Evolutionary conservation across 257 asterid genomes (phyloP), one percentile per base, ranked within the genome.

Genomic region (Prunella vulgaris): DNA sequence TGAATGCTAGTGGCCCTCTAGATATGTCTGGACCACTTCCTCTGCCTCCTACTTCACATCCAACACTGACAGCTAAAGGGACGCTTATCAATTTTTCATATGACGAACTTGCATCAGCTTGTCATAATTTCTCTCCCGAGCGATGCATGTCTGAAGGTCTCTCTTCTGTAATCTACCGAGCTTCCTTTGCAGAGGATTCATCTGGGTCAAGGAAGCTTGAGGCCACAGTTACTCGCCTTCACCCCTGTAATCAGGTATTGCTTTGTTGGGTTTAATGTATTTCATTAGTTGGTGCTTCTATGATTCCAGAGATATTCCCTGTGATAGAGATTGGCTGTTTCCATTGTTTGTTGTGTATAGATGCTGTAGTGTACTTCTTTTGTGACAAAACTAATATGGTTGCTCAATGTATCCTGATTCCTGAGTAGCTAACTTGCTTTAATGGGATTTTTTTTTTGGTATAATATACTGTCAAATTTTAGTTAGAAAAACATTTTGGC

Each of bases 101-200:
- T 22, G 88, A 92, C 53, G 97, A 90, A 74, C 76, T 92, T 69
- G 96, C 96, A 5, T 79, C 93, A 53, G 98, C 98, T 65, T 92
- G 98, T 84, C 91, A 85, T 80, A 85, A 87, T 75, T 92, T 92
- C 81, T 89, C 97, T 54, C 95, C 98, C 1, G 91, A 90, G 73
- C 73, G 94, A 65, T 92, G 96, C 49, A 73, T 88, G 88, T 92
- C 98, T n/a, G 98, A 92, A 78, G 88, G 98, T 18, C 86, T 90
- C 30, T 90, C 97, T 62, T 92, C 97, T 70, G 90, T 90, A 70
- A 81, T 90, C 42, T 92, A 90, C 76, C 86, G 86, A 61, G 98
- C 97, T 76, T 87, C 96, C 2, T 90, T 92, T 78, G 83, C 76
- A 64, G 95, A 85, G 60, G 95, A 85, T 74, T 72, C 75, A 35